These are phyloP conservation scores for Psidium friedrichsthalianum DNA, from an alignment of 345 rosid species.

Conservation along the genomic window DNA sequence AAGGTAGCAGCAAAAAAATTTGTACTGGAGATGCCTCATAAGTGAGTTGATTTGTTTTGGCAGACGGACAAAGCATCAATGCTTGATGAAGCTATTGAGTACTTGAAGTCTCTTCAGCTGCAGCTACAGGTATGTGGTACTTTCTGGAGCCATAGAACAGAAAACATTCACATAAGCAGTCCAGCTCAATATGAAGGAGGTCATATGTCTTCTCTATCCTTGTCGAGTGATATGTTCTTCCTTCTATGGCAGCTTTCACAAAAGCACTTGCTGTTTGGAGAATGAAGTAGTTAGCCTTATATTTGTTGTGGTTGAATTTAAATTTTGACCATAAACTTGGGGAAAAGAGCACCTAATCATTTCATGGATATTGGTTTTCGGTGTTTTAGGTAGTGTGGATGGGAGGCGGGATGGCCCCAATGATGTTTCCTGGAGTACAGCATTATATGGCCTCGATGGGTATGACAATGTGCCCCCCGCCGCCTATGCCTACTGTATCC, in stretches of 20 bases:
- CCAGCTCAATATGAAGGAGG: not conserved
- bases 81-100: slow-evolving; percentile 89
- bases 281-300: not conserved
- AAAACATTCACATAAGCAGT: not conserved
- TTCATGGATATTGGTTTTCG: not conserved
- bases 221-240: not conserved
- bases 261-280: not conserved
- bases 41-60: not conserved
- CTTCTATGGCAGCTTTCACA: not conserved
- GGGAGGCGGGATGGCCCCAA: slow-evolving; percentile 80
- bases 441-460: slow-evolving; percentile 44
- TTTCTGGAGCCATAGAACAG: not conserved
- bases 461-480: slow-evolving; percentile 30
- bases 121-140: slow-evolving; percentile 57
- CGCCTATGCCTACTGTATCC: slow-evolving; percentile 17
- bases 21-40: not conserved
- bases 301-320: not conserved
- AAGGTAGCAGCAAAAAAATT: not conserved
- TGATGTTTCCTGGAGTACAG: slow-evolving; percentile 79
- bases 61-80: slow-evolving; percentile 95
- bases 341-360: not conserved
- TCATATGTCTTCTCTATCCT: not conserved
- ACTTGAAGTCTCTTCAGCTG: slow-evolving; percentile 84
- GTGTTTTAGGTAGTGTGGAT: slow-evolving; percentile 71
- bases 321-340: not conserved